A percentile compares a stretch with the other conserved stretches of the same genome.
phyloP scores from a whole-genome alignment of 139 green algal genomes.

The Pleodorina starrii region DNA sequence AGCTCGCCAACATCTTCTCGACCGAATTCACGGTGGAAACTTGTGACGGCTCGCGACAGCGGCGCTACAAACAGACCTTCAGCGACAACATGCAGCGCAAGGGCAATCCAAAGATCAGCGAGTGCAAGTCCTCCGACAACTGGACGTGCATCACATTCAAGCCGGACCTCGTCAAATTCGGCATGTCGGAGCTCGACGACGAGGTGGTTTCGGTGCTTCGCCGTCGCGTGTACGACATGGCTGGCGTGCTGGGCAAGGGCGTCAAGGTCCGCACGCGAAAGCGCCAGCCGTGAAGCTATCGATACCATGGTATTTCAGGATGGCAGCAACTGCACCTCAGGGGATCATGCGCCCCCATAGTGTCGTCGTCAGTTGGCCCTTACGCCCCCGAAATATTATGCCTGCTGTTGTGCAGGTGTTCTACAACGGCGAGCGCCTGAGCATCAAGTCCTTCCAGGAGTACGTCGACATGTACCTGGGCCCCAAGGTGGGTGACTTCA shows the following conservation, averaged over 20 bases:
- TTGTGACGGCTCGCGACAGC: conserved; percentile 87
- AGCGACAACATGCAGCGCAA: conserved; percentile 85
- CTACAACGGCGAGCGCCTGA: conserved; percentile 88
- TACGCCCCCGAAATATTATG: no score
- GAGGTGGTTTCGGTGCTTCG: conserved; percentile 93
- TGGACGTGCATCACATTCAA: conserved; percentile 98
- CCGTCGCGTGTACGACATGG: conserved; percentile 97
- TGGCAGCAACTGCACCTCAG: no score
- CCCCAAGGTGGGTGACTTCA: conserved; percentile 67
- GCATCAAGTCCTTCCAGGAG: conserved; percentile 93
- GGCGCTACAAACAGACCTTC: conserved; percentile 93
- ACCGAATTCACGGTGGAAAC: conserved; percentile 98
- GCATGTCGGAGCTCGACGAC: conserved; percentile 89
- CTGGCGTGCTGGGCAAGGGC: conserved; percentile 93
- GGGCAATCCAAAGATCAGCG: conserved; percentile 45
- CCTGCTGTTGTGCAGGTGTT: conserved; percentile 77
- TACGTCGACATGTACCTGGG: conserved; percentile 97
- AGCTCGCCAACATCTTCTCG: conserved; percentile 99
- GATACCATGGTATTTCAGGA: no score
- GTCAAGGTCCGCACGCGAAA: no score
- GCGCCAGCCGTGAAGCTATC: no score
- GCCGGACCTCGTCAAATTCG: conserved; percentile 97
- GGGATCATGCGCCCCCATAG: no score
- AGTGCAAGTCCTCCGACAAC: conserved; percentile 93
- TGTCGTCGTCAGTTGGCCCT: no score